Evolutionary conservation across 2,329 filamentous ascomycete genomes (phyloP).

Genomic region (Aspergillus awamori): DNA sequence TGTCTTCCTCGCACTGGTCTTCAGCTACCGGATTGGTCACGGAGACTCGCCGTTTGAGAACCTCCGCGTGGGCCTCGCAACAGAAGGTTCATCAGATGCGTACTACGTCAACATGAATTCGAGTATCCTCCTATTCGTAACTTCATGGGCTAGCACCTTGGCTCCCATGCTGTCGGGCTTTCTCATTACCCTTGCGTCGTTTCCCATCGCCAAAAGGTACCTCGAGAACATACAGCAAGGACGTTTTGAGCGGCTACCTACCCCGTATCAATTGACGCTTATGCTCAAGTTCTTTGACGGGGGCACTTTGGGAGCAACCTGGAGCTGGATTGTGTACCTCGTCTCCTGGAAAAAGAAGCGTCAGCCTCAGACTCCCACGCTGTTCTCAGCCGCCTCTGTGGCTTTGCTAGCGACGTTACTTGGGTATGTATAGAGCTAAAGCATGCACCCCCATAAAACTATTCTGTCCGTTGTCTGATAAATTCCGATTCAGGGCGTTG

Average conservation of each 20-base stretch:
- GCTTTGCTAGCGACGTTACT: not conserved
- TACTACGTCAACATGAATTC: constrained; percentile 15
- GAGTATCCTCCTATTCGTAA: constrained; percentile 12
- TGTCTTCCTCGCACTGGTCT: constrained; percentile 12
- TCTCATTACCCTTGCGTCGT: constrained; percentile 28
- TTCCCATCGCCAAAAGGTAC: constrained; percentile 22
- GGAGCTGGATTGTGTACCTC: constrained; percentile 21
- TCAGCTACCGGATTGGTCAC: constrained; percentile 9
- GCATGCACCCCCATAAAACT: not conserved
- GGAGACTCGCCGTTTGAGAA: not conserved
- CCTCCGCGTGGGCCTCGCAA: not conserved
- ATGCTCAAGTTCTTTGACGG: constrained; percentile 22
- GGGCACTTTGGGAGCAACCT: constrained; percentile 15
- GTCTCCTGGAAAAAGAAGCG: constrained; percentile 18
- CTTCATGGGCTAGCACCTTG: constrained; percentile 21
- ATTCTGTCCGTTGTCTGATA: not conserved
- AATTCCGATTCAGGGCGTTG: constrained; percentile 8
- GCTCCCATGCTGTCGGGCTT: constrained; percentile 27
- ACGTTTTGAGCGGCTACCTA: constrained; percentile 18
- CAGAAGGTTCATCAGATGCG: not conserved
- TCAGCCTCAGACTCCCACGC: constrained; percentile 11
- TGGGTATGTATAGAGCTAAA: not conserved
- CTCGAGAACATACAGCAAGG: constrained; percentile 7
- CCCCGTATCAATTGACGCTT: constrained; percentile 24
- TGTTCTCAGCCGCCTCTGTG: constrained; percentile 5